Evolutionary conservation across 2,329 filamentous ascomycete species (phyloP).

Genomic region (Fusarium mexicanum): DNA sequence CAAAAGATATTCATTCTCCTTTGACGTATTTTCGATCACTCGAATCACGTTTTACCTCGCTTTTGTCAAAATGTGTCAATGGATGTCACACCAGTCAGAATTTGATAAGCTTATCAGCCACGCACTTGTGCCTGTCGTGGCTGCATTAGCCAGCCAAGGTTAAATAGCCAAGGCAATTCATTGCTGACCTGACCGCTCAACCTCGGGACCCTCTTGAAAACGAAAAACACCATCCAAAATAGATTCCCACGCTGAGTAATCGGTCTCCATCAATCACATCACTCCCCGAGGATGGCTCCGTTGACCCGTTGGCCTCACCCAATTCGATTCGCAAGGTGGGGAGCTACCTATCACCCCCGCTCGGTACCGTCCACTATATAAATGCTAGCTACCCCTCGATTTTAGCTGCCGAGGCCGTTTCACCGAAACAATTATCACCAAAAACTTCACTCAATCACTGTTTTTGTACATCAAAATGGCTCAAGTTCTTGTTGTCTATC

Average conservation of each 20-base stretch:
- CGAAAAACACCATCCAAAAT: not conserved
- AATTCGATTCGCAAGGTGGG: constrained; percentile 7
- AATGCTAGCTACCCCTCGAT: constrained; percentile 12
- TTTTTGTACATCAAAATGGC: constrained; percentile 26
- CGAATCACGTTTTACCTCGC: rapidly evolving
- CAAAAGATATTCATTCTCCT: not conserved
- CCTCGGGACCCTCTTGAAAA: not conserved
- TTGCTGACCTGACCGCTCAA: not conserved
- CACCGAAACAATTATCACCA: not conserved
- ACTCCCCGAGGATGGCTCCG: constrained; percentile 1
- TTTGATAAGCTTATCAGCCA: not conserved
- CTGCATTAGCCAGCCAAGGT: not conserved
- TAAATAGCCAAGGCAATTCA: not conserved
- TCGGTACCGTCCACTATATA: not conserved
- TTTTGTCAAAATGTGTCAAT: not conserved
- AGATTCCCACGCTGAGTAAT: constrained; percentile 4
- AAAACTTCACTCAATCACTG: not conserved
- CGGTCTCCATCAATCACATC: constrained; percentile 5
- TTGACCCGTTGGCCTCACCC: constrained; percentile 11
- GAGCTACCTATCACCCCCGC: constrained; percentile 8
- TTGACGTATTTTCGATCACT: too few species aligned
- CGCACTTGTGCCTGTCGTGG: not conserved
- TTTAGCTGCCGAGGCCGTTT: not conserved
- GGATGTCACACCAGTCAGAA: not conserved
- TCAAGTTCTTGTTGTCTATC: constrained; percentile 40